These are phyloP conservation scores for Chloris gayana DNA, from an alignment of 176 grass and related monocot species.

Conservation along the genomic window DNA sequence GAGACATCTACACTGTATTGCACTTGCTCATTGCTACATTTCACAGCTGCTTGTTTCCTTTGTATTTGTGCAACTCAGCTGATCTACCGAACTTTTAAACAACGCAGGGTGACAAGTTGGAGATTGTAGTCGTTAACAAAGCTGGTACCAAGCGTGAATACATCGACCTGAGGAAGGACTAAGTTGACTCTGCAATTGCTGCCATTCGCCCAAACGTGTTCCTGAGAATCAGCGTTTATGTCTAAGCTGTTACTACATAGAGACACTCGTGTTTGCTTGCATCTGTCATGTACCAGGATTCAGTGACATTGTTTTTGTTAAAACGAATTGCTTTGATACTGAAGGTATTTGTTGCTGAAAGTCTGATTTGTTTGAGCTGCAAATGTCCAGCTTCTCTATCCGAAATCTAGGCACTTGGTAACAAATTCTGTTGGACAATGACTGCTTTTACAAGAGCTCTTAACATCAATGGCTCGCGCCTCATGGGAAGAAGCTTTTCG, in stretches of 20 bases:
- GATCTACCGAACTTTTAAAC: slow-evolving; percentile 24
- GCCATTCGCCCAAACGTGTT: slow-evolving; percentile 11
- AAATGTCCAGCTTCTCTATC: not conserved
- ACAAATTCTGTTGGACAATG: not conserved
- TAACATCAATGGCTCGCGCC: no score
- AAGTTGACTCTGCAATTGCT: slow-evolving; percentile 6
- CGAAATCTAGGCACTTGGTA: not conserved
- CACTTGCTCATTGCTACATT: not conserved
- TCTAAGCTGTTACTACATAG: slow-evolving; percentile 24
- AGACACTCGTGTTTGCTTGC: slow-evolving; percentile 36
- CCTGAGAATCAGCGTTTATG: slow-evolving; percentile 22
- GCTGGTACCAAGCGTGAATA: slow-evolving; percentile 69
- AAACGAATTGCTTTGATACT: slow-evolving; percentile 35
- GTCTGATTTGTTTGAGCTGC: not conserved
- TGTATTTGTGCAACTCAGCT: slow-evolving; percentile 8
- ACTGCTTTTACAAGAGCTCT: not conserved
- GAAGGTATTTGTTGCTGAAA: slow-evolving; percentile 3
- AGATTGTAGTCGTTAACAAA: slow-evolving; percentile 92
- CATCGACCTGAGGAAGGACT: slow-evolving; percentile 97
- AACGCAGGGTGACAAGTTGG: slow-evolving; percentile 87
- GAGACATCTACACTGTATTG: slow-evolving; percentile 94
- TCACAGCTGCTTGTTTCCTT: not conserved
- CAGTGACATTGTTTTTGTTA: slow-evolving; percentile 18
- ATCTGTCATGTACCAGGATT: slow-evolving; percentile 46
- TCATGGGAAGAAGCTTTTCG: no score